These are phyloP conservation scores for Dactylellina sp. DNA, from an alignment of 2,329 filamentous ascomycete species.

Conservation along the genomic window DNA sequence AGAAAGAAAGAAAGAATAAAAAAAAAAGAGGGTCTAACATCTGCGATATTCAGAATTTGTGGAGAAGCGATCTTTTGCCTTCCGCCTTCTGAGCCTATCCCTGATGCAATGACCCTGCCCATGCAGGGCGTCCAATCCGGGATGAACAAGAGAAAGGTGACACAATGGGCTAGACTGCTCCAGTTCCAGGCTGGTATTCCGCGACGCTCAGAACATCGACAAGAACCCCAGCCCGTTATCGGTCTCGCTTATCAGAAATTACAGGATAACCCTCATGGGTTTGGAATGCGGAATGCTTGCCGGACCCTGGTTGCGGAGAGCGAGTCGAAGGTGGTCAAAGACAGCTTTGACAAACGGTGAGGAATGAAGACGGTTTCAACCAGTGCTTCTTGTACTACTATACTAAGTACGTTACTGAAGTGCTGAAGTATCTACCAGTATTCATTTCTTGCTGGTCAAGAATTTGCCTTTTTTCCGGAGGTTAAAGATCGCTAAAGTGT, in stretches of 20 bases:
- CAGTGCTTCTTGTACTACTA: neutral
- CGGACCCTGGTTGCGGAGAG: conserved; percentile 1
- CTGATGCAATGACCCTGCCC: neutral
- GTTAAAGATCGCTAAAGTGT: neutral
- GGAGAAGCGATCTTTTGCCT: no score
- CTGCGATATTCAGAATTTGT: no score
- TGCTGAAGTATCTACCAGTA: no score
- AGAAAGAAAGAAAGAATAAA: no score
- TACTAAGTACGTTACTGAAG: no score
- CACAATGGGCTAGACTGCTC: conserved; percentile 29
- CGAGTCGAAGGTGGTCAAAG: conserved; percentile 2
- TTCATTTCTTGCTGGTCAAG: no score
- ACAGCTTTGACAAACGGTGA: neutral
- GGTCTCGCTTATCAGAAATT: conserved; percentile 54
- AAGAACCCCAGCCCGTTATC: conserved; percentile 30
- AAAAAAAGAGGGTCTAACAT: no score
- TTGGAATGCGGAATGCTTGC: conserved; percentile 5
- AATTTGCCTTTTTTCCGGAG: no score
- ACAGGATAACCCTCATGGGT: conserved; percentile 29
- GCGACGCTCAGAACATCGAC: conserved; percentile 6
- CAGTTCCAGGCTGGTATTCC: conserved; percentile 28
- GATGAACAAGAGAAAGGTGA: conserved; percentile 4
- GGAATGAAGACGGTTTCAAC: neutral
- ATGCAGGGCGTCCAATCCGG: conserved; percentile 13
- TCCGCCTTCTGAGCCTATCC: neutral